Conservation (phyloP, 768 basidiomycete species). For the Lactifluus hygrophoroides region DNA sequence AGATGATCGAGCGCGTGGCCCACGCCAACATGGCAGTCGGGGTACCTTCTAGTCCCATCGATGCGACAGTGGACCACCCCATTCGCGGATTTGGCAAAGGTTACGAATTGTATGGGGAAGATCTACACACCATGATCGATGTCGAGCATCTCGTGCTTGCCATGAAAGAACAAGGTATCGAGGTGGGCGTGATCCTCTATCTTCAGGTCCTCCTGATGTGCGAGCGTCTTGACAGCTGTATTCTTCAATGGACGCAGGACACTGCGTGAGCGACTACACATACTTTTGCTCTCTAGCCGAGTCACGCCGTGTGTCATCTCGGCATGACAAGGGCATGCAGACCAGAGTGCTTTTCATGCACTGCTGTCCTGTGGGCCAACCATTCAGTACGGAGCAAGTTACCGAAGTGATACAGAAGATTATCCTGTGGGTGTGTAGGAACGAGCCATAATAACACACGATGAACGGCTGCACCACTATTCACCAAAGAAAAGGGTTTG, state of each 20-base stretch:
- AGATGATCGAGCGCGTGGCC: slow-evolving; percentile 31
- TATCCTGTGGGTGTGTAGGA: slow-evolving; percentile 46
- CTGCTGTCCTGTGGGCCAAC: slow-evolving; percentile 59
- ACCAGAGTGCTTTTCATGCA: slow-evolving; percentile 58
- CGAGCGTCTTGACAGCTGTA: slow-evolving; percentile 42
- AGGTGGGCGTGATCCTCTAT: slow-evolving; percentile 30
- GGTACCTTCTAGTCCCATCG: not conserved
- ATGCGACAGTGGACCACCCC: slow-evolving; percentile 13
- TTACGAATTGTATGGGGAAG: slow-evolving; percentile 45
- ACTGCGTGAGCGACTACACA: slow-evolving; percentile 67
- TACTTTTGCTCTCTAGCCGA: slow-evolving; percentile 71
- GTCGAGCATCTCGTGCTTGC: slow-evolving; percentile 46
- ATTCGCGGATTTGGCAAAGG: slow-evolving; percentile 27
- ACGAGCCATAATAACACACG: slow-evolving; percentile 16
- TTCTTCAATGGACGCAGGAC: slow-evolving; percentile 67
- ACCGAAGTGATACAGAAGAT: slow-evolving; percentile 56
- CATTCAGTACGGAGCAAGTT: slow-evolving; percentile 55
- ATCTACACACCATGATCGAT: slow-evolving; percentile 46
- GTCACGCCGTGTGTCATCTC: slow-evolving; percentile 34
- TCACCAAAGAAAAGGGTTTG: not conserved
- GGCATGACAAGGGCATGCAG: slow-evolving; percentile 20
- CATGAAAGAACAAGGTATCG: slow-evolving; percentile 39
- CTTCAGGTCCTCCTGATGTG: not conserved
- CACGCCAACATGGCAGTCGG: slow-evolving; percentile 6
- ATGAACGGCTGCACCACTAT: not conserved